These are phyloP conservation scores for Bretschneidera sinensis DNA, from an alignment of 345 rosid genomes.

Conservation along the genomic window DNA sequence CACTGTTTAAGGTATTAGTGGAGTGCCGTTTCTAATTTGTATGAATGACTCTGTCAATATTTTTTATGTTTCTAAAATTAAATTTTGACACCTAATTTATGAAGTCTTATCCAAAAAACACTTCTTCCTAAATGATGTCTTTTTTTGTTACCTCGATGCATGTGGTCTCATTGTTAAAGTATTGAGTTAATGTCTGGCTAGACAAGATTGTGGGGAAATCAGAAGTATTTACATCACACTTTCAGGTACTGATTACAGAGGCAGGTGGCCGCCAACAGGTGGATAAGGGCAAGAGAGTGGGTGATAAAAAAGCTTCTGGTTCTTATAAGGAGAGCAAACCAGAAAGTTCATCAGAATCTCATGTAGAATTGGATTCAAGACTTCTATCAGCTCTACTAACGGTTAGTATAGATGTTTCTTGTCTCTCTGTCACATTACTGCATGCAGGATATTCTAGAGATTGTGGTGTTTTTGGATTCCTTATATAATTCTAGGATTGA, in stretches of 20 bases:
- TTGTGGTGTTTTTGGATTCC: too few relatives aligned
- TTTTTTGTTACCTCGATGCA: background rate
- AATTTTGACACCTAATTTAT: background rate
- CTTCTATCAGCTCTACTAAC: conserved; percentile 83
- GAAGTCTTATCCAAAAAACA: too few relatives aligned
- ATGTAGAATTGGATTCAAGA: conserved; percentile 88
- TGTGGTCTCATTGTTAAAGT: background rate
- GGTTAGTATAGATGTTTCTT: conserved; percentile 34
- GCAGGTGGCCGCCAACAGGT: conserved; percentile 34
- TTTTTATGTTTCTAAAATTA: background rate
- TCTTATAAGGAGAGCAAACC: conserved; percentile 32
- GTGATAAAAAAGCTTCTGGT: conserved; percentile 22
- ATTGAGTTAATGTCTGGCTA: background rate
- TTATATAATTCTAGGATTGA: too few relatives aligned
- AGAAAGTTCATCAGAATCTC: conserved; percentile 46
- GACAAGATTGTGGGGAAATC: conserved; percentile 7
- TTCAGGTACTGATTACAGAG: conserved; percentile 68
- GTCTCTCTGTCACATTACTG: background rate
- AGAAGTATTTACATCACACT: conserved; percentile 16
- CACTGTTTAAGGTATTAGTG: conserved; percentile 71
- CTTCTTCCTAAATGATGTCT: background rate
- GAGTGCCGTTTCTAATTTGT: background rate
- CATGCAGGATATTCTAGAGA: background rate
- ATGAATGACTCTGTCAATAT: background rate
- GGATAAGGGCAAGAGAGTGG: conserved; percentile 25